Conservation (phyloP, 352 stramenopile genomes). For the Aphanomyces astaci region DNA sequence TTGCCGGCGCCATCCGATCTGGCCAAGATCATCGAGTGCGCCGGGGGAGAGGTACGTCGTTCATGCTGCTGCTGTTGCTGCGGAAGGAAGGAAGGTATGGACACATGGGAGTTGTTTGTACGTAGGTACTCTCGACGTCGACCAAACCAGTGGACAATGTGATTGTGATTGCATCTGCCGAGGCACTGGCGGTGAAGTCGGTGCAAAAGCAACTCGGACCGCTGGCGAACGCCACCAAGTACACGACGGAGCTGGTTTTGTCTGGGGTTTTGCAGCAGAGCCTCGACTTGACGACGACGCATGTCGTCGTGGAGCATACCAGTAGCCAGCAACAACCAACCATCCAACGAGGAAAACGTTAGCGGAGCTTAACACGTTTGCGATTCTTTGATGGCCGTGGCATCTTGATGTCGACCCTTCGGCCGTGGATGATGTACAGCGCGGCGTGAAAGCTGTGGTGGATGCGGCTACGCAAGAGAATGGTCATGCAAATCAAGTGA, state of each 20-base stretch:
- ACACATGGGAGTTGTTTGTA: no score
- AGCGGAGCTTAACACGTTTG: neutral
- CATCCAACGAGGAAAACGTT: neutral
- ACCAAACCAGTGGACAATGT: slow-evolving; percentile 27
- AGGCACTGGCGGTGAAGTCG: slow-evolving; percentile 28
- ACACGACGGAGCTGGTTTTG: slow-evolving; percentile 41
- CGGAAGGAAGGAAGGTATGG: neutral
- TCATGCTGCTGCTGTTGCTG: neutral
- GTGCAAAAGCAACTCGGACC: slow-evolving; percentile 35
- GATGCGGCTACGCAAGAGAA: slow-evolving; percentile 1
- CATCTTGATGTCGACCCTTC: neutral
- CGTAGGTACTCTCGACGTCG: slow-evolving; percentile 5
- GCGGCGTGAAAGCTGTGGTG: slow-evolving; percentile 13
- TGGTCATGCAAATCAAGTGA: no score
- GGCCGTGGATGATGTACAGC: slow-evolving; percentile 14
- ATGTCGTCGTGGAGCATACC: slow-evolving; percentile 5
- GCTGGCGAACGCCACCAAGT: slow-evolving; percentile 32
- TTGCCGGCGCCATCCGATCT: slow-evolving; percentile 39
- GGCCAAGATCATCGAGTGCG: slow-evolving; percentile 45
- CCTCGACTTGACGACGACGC: slow-evolving; percentile 33
- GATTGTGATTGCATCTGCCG: slow-evolving; percentile 40
- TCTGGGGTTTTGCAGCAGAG: slow-evolving; percentile 38
- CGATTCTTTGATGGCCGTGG: neutral
- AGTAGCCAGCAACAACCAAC: no score
- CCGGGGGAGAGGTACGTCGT: slow-evolving; percentile 30